These are phyloP conservation scores for Trypanosoma vivax DNA, from an alignment of 208 protist species.

Conservation along the genomic window DNA sequence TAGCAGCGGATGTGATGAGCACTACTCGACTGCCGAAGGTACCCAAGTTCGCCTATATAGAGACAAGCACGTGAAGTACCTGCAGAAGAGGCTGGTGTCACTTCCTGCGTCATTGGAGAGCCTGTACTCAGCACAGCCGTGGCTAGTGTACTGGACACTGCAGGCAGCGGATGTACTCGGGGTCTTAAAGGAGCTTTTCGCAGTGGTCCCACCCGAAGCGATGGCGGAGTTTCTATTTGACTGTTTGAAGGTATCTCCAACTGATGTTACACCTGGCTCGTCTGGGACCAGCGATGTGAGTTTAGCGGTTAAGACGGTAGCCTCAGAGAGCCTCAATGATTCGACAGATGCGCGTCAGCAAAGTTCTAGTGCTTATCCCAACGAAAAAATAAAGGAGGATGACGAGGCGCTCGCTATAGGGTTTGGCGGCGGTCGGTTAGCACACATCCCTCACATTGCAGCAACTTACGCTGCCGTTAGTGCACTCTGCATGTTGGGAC, in stretches of 20 bases:
- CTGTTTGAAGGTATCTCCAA: constrained; percentile 32
- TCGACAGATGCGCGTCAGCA: background rate
- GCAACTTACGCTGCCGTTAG: constrained; percentile 78
- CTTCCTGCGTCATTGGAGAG: constrained; percentile 18
- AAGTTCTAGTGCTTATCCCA: background rate
- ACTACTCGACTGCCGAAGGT: background rate
- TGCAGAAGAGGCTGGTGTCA: constrained; percentile 18
- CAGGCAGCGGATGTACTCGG: constrained; percentile 76
- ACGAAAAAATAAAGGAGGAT: background rate
- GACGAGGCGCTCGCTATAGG: constrained; percentile 30
- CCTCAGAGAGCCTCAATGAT: no score
- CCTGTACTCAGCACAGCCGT: constrained; percentile 59
- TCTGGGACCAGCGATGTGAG: no score
- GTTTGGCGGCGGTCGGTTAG: constrained; percentile 71
- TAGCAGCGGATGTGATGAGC: background rate
- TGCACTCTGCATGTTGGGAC: constrained; percentile 62
- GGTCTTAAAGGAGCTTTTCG: constrained; percentile 31
- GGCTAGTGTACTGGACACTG: constrained; percentile 75
- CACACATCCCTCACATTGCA: constrained; percentile 76
- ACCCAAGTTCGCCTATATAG: constrained; percentile 12
- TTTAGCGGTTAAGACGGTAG: no score
- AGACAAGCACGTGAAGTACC: constrained; percentile 30
- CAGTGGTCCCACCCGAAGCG: constrained; percentile 25
- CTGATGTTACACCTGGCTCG: background rate
- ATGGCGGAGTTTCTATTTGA: constrained; percentile 43